These are phyloP conservation scores for Phytophthora pistaciae DNA, from an alignment of 352 stramenopile genomes.

Conservation along the genomic window DNA sequence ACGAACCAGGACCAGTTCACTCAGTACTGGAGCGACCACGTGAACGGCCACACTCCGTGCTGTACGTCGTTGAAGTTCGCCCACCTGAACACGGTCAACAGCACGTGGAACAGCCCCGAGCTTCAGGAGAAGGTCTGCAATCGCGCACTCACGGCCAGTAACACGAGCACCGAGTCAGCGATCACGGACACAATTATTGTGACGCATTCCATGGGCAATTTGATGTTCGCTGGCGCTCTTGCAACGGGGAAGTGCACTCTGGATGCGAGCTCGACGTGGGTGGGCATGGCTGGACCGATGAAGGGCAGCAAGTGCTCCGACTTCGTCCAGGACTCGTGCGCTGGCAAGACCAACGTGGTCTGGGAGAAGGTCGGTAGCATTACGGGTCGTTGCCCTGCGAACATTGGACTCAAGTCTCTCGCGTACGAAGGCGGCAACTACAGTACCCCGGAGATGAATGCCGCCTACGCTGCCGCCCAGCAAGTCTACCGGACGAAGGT, in stretches of 20 bases:
- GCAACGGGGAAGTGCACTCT: slow-evolving; percentile 15
- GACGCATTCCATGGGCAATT: slow-evolving; percentile 46
- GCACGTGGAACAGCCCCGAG: slow-evolving; percentile 43
- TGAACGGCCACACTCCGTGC: slow-evolving; percentile 18
- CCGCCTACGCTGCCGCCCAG: slow-evolving; percentile 34
- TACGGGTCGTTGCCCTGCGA: slow-evolving; percentile 40
- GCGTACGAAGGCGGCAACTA: slow-evolving; percentile 37
- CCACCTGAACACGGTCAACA: slow-evolving; percentile 51
- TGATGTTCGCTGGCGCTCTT: slow-evolving; percentile 29
- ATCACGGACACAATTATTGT: slow-evolving; percentile 43
- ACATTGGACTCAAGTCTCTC: slow-evolving; percentile 24
- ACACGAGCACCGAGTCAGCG: slow-evolving; percentile 10
- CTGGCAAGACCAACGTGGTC: slow-evolving; percentile 24
- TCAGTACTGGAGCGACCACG: slow-evolving; percentile 19
- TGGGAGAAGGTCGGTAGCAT: slow-evolving; percentile 25
- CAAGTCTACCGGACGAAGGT: slow-evolving; percentile 36
- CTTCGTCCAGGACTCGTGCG: slow-evolving; percentile 40
- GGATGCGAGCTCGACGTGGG: slow-evolving; percentile 32
- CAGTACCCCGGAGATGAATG: slow-evolving; percentile 10
- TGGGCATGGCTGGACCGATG: slow-evolving; percentile 37
- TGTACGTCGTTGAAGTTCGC: slow-evolving; percentile 42
- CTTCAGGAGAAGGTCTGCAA: slow-evolving; percentile 47
- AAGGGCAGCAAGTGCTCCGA: slow-evolving; percentile 44
- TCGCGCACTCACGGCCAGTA: slow-evolving; percentile 23
- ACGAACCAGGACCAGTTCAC: slow-evolving; percentile 16